Evolutionary conservation across 73 alveolate genomes (phyloP), one percentile per base, ranked within the genome.

Genomic region (Paramecium biaurelia): DNA sequence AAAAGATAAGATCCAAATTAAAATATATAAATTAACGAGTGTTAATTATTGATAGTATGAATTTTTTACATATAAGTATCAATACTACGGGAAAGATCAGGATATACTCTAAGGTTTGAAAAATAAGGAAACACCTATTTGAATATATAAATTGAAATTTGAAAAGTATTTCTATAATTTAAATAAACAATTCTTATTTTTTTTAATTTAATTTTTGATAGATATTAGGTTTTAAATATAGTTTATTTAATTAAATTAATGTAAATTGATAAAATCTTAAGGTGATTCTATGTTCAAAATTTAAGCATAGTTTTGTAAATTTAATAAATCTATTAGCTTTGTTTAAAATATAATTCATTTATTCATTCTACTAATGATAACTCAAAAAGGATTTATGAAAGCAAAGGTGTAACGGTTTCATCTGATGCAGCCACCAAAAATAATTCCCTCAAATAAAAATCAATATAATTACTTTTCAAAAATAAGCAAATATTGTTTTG

Each of bases 371-470:
- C 45, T 35, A 72, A 12, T 32, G 86, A 72, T 72, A 89, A 45
- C 53, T 89, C 94, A 89, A 57, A 70, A 14, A 89, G 53, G 28
- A 89, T 89, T 26, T 67, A 37, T 70, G 94, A 89, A 15, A 89
- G 56, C 57, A 70, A 89, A 38, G 85, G 85, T 20, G 94, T 89
- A 70, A 70, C 94, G 5, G 94, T 89, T 70, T 89, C 94, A 56
- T 89, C 94, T 12, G 94, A 70, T 68, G 94, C 85, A 4, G 94
- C 94, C 4, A 89, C 94, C 1, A 89, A 58, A 14, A 89, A 70
- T 72, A 89, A 70, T 49, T 89, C 94, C 57, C 94, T 63, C 1
- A n/a, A 18, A 43, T 79, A 43, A 79, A 11, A 2, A 18, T 43
- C 26, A 79, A 32, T 0, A 12, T 72, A 20, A 35, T 38, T 79